Conservation (phyloP, 768 basidiomycete species). For the Rhodotorula toruloides region DNA sequence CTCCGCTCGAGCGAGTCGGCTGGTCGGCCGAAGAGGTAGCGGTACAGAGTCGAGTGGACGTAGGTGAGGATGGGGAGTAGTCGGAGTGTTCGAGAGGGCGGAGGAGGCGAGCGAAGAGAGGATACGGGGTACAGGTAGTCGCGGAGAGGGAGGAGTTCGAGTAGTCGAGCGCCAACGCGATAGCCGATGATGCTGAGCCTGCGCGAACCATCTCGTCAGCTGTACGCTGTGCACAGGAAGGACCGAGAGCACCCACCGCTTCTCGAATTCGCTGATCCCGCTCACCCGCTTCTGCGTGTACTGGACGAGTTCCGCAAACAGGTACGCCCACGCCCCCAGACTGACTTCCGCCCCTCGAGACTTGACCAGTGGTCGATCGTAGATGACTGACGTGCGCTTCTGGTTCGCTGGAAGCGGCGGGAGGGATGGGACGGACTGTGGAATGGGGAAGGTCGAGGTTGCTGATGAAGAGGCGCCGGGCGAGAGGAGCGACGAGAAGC, state of each 20-base stretch:
- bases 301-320: constrained; percentile 88
- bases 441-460: constrained; percentile 16
- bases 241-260: constrained; percentile 58
- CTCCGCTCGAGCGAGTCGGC: constrained; percentile 95
- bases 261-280: constrained; percentile 91
- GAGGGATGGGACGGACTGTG: neutral
- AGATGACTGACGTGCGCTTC: constrained; percentile 52
- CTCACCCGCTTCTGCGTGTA: constrained; percentile 93
- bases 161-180: constrained; percentile 76
- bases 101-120: constrained; percentile 51
- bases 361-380: constrained; percentile 85
- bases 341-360: constrained; percentile 77
- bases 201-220: neutral
- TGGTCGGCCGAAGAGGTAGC: constrained; percentile 83
- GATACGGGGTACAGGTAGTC: constrained; percentile 53
- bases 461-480: neutral
- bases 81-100: constrained; percentile 86
- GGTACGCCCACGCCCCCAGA: constrained; percentile 73
- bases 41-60: constrained; percentile 92
- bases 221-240: neutral
- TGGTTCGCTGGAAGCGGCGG: constrained; percentile 2
- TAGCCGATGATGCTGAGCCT: constrained; percentile 91
- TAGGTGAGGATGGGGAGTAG: constrained; percentile 87
- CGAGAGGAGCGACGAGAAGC: constrained; percentile 27
- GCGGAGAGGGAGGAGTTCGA: constrained; percentile 81